Conservation (phyloP, 805 yeast genomes). For the Huiozyma naganishii region DNA sequence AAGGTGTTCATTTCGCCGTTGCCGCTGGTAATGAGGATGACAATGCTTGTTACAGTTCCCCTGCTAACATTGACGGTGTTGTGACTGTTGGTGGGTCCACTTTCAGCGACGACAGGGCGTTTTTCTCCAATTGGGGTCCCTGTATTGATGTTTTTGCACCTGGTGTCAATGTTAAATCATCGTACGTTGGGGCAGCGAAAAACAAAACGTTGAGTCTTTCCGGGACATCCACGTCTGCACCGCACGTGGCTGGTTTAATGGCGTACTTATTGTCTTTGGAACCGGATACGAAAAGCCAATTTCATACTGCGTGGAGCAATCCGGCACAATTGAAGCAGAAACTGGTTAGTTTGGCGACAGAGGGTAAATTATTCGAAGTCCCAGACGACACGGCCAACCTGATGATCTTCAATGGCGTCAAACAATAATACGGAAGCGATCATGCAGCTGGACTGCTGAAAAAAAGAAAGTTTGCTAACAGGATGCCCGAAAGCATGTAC, state of each 20-base stretch:
- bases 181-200: slow-evolving; percentile 59
- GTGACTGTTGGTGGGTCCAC: slow-evolving; percentile 94
- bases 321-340: slow-evolving; percentile 69
- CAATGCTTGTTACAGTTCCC: slow-evolving; percentile 85
- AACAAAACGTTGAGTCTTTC: slow-evolving; percentile 70
- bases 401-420: slow-evolving; percentile 64
- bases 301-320: slow-evolving; percentile 40
- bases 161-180: slow-evolving; percentile 77
- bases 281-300: slow-evolving; percentile 61
- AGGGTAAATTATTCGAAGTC: slow-evolving; percentile 44
- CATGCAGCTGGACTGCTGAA: too few species aligned
- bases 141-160: slow-evolving; percentile 97
- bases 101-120: slow-evolving; percentile 77
- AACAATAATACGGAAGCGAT: too few species aligned
- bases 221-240: slow-evolving; percentile 99
- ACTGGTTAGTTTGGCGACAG: slow-evolving; percentile 56
- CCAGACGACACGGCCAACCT: slow-evolving; percentile 67
- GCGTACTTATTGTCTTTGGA: slow-evolving; percentile 80
- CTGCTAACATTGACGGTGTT: slow-evolving; percentile 74
- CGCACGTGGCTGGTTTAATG: slow-evolving; percentile 84
- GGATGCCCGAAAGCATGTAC: too few species aligned
- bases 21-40: slow-evolving; percentile 93
- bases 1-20: slow-evolving; percentile 83
- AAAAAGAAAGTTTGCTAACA: too few species aligned
- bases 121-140: slow-evolving; percentile 87